Base-by-base conservation (phyloP, 805 yeast genomes). In the Lipomyces orientalis region DNA sequence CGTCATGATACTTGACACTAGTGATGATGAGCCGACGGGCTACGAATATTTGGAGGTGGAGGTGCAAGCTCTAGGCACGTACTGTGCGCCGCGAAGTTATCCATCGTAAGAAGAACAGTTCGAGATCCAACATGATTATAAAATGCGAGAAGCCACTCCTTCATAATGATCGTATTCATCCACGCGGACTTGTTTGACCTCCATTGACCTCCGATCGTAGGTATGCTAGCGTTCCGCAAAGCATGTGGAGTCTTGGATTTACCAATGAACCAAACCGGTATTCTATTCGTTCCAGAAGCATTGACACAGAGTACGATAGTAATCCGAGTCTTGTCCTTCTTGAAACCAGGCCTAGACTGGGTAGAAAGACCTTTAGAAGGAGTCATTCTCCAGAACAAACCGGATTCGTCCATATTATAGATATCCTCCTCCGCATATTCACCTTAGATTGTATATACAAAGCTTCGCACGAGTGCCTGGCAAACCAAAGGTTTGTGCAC, bases 291-390 rank as follows among this genome's bases (percentile, higher is more conserved):
- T 22, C 54, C 29, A 51, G 54, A 22, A 19, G 54, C 29, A 51
- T 51, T 51, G 54, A 51, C 54, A 19, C 54, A 51, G 54, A 51
- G 54, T 29, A 51, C 54, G 54, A 51, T 51, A 51, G 29, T 25
- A 39, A 39, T 39, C 49, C 49, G 54, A 7, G 25, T 19, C 54
- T 51, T n/a, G 54, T n/a, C 29, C 54, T 51, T 51, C 31, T 51
- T n/a, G 54, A 51, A 19, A 3, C 49, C 12, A 39, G 16, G 49
- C 49, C 49, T 39, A 39, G 49, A 39, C 49, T 39, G 49, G 49
- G 3, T 39, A 39, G 49, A 39, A 39, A 39, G 49, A 39, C 49
- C 49, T 39, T 39, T 39, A 39, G 16, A 39, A 39, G 29, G 49
- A 39, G 49, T 39, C 49, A 39, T 39, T 39, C 49, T 39, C 49